These are phyloP conservation scores for Trichoderma pleuroti DNA, from an alignment of 2,329 filamentous ascomycete species.

Conservation along the genomic window DNA sequence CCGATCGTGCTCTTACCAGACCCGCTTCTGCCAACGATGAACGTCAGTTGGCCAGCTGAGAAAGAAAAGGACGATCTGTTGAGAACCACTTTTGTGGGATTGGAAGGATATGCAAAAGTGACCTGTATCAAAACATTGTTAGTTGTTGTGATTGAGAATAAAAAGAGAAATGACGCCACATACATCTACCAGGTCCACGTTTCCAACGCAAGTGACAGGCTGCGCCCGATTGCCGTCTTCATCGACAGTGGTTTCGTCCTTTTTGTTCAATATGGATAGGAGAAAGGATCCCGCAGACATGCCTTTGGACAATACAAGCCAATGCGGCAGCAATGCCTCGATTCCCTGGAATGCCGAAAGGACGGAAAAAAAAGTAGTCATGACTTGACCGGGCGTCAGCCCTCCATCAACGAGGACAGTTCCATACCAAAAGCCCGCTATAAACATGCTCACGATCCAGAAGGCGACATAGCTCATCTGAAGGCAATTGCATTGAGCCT, in stretches of 20 bases:
- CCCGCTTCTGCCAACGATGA: constrained; percentile 80
- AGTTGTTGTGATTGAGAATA: constrained; percentile 15
- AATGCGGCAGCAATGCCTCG: constrained; percentile 70
- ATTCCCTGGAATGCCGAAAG: constrained; percentile 73
- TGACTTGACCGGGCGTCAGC: constrained; percentile 60
- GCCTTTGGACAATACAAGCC: constrained; percentile 75
- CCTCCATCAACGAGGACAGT: constrained; percentile 62
- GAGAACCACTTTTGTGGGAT: constrained; percentile 58
- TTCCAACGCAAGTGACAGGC: constrained; percentile 54
- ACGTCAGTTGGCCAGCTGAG: constrained; percentile 67
- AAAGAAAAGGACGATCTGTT: constrained; percentile 64
- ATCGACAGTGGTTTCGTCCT: neutral
- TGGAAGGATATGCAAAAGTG: constrained; percentile 77
- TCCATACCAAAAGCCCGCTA: constrained; percentile 88
- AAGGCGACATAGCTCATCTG: constrained; percentile 73
- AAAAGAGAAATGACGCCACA: constrained; percentile 26
- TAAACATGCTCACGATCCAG: constrained; percentile 74
- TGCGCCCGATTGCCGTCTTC: constrained; percentile 20
- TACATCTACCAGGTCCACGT: constrained; percentile 68
- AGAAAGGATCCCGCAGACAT: constrained; percentile 68
- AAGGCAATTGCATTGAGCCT: constrained; percentile 64
- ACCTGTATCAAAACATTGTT: constrained; percentile 47
- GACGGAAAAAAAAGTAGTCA: constrained; percentile 84
- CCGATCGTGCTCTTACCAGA: constrained; percentile 90
- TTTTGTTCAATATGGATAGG: constrained; percentile 41